Evolutionary conservation across 2,329 filamentous ascomycete genomes (phyloP).

Genomic region (Coniella lustricola): DNA sequence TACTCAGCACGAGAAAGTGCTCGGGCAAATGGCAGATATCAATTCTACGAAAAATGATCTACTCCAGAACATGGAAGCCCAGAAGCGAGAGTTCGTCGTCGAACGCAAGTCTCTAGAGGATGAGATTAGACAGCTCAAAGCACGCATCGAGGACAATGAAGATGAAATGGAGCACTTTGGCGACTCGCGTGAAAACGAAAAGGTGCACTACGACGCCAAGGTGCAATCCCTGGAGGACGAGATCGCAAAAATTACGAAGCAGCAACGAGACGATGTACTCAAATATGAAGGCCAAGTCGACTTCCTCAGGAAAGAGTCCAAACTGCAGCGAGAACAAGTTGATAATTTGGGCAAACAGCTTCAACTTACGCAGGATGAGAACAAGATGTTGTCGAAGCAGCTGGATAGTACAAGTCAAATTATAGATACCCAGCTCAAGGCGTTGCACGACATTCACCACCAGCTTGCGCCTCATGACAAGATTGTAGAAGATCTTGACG

Average conservation of each 20-base stretch:
- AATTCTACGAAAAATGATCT: conserved; percentile 91
- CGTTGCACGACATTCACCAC: conserved; percentile 51
- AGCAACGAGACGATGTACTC: conserved; percentile 48
- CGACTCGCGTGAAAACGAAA: conserved; percentile 78
- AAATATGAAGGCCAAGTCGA: conserved; percentile 57
- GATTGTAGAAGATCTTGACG: conserved; percentile 48
- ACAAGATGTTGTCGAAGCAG: conserved; percentile 42
- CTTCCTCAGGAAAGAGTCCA: conserved; percentile 53
- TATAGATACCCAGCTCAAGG: conserved; percentile 43
- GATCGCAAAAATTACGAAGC: conserved; percentile 55
- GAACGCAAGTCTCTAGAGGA: conserved; percentile 78
- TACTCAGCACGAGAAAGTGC: conserved; percentile 54
- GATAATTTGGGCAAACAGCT: conserved; percentile 53
- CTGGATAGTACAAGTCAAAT: conserved; percentile 44
- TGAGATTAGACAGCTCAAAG: conserved; percentile 70
- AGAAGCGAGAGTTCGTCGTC: conserved; percentile 79
- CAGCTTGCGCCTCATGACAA: conserved; percentile 48
- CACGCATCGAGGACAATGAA: conserved; percentile 79
- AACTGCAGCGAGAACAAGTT: conserved; percentile 52
- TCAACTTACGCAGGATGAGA: conserved; percentile 47
- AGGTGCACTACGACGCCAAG: conserved; percentile 60
- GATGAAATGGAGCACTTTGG: conserved; percentile 83
- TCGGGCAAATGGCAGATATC: conserved; percentile 70
- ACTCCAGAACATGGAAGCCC: conserved; percentile 86
- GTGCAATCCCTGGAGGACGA: conserved; percentile 64